A percentile compares a stretch with the other conserved stretches of the same genome.
phyloP scores from a whole-genome alignment of 805 yeast species.

The Saturnispora sekii region DNA sequence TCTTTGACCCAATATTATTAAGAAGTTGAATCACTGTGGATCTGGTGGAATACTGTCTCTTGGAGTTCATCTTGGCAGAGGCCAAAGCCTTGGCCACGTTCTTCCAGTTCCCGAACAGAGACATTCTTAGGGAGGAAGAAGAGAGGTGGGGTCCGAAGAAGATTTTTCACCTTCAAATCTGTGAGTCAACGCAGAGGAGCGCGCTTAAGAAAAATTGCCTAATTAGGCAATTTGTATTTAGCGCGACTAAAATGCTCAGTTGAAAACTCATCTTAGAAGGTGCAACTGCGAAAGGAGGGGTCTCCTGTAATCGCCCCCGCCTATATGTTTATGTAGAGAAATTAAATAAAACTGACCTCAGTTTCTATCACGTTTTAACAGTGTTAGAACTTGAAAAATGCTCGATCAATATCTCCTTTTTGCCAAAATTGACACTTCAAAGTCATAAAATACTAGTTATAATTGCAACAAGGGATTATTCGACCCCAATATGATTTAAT shows the following conservation, averaged over 20 bases:
- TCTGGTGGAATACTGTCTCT: slow-evolving; percentile 51
- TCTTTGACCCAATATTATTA: slow-evolving; percentile 92
- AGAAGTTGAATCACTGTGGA: slow-evolving; percentile 92
- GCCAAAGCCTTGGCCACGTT: not conserved
- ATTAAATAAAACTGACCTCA: too few species aligned
- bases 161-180: not conserved
- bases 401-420: too few species aligned
- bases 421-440: too few species aligned
- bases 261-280: too few species aligned
- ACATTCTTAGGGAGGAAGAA: not conserved
- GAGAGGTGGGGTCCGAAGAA: not conserved
- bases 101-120: not conserved
- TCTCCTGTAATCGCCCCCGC: too few species aligned
- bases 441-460: too few species aligned
- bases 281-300: too few species aligned
- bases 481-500: too few species aligned
- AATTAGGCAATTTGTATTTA: slow-evolving; percentile 4
- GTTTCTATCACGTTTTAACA: too few species aligned
- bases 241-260: not conserved
- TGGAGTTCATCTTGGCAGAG: not conserved
- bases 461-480: too few species aligned
- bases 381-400: too few species aligned
- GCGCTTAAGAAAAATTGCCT: slow-evolving; percentile 3
- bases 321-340: too few species aligned
- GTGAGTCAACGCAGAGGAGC: slow-evolving; percentile 5